Percentiles rank a stretch among this genome's conserved stretches.
Evolutionary conservation across 768 basidiomycete species (phyloP).

Genomic region (Hemileccinum rubropunctum): DNA sequence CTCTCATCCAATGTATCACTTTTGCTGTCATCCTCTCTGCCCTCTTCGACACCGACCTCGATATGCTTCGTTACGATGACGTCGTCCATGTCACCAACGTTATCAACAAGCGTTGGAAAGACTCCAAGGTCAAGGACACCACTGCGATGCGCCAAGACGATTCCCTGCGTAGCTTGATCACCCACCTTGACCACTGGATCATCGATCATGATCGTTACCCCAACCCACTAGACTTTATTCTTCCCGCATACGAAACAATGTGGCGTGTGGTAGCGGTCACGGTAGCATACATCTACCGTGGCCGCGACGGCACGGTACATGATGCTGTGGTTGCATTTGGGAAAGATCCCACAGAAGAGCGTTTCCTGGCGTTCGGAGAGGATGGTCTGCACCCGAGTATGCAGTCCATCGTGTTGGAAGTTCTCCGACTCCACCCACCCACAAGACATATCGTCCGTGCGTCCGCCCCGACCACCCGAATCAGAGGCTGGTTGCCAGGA

Average conservation of each 20-base stretch:
- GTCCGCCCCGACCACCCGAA: background rate
- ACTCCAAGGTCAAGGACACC: conserved; percentile 19
- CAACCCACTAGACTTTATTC: conserved; percentile 49
- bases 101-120: conserved; percentile 35
- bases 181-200: conserved; percentile 35
- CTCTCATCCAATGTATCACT: conserved; percentile 43
- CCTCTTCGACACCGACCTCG: conserved; percentile 34
- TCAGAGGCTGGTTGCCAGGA: too few relatives aligned
- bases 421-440: conserved; percentile 29
- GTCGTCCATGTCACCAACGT: conserved; percentile 37
- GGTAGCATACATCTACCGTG: conserved; percentile 27
- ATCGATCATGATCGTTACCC: conserved; percentile 23
- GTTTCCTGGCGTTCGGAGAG: conserved; percentile 15
- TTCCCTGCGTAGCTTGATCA: conserved; percentile 34
- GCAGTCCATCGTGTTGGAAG: conserved; percentile 26
- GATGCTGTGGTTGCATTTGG: conserved; percentile 26
- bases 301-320: conserved; percentile 19
- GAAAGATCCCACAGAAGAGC: conserved; percentile 21
- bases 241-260: conserved; percentile 61
- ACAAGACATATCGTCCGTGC: conserved; percentile 24
- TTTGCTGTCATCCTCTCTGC: conserved; percentile 43
- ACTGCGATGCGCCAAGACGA: conserved; percentile 14
- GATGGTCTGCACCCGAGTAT: conserved; percentile 16
- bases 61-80: conserved; percentile 31
- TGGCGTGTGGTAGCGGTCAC: conserved; percentile 62